Conservation (phyloP, 306 rosid genomes). For the Lathyrus sativus region DNA sequence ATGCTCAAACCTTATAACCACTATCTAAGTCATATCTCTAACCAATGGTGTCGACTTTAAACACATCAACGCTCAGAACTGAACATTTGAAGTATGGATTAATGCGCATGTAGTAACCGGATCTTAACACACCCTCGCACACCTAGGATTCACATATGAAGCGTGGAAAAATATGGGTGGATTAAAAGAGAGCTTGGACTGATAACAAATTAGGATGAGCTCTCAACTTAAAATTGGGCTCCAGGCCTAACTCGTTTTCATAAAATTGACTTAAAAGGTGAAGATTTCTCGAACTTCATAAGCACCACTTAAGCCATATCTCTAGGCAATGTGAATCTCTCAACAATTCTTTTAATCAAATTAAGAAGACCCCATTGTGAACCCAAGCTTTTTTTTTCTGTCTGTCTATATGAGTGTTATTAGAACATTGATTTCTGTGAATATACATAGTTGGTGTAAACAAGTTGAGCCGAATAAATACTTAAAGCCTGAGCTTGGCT, state of each 20-base stretch:
- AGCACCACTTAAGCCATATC: too few relatives aligned
- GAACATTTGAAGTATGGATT: neutral
- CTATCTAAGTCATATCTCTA: neutral
- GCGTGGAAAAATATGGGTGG: neutral
- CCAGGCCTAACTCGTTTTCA: neutral
- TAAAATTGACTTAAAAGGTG: neutral
- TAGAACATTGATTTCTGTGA: neutral
- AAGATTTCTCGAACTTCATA: neutral
- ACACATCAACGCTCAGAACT: neutral
- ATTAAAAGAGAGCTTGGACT: neutral
- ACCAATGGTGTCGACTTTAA: neutral
- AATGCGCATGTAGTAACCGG: neutral
- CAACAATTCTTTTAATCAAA: too few relatives aligned
- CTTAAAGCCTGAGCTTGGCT: neutral
- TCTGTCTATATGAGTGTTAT: neutral
- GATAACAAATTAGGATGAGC: neutral
- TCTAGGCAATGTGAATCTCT: too few relatives aligned
- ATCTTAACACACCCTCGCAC: neutral
- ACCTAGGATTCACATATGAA: neutral
- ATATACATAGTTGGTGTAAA: neutral
- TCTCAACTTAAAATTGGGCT: neutral
- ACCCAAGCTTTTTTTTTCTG: neutral
- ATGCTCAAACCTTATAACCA: neutral
- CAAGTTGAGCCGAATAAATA: slow-evolving; percentile 1
- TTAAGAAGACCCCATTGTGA: neutral